Base-by-base conservation (phyloP, 495 filamentous ascomycete genomes). In the Hypomontagnella submonticulosa region DNA sequence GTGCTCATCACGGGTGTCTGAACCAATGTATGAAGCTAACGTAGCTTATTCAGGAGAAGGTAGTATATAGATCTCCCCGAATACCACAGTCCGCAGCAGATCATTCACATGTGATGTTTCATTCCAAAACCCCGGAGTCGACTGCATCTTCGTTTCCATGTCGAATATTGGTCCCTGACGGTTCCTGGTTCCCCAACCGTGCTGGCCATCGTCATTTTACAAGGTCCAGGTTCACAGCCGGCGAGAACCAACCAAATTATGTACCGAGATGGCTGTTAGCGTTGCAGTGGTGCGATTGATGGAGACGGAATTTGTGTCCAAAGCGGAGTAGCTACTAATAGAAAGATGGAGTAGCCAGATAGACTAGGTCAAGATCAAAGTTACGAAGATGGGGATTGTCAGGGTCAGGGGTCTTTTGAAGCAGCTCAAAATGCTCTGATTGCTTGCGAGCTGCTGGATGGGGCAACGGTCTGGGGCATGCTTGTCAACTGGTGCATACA, bases 81-180 rank as follows among this genome's bases (percentile, higher is more conserved):
- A 43, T 67, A 40, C 53, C 43, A 67, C 58, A 34, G 15, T 12
- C 46, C n/a, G 47, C 34, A 67, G 64, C 41, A 37, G 32, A 27
- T 36, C 40, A 18, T 58, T 58, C 57, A 53, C 64, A 67, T 67
- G 65, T 67, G 37, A 67, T 63, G 65, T 67, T 63, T 63, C 53
- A 63, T 63, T 44, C 15, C 40, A 12, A 50, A 9, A 43, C 23
- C 19, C 11, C 23, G 7, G 42, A 54, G 15, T 12, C 32, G 32
- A 42, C 23, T 34, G 30, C 42, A 42, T 46, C 27, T 23, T 42
- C 18, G 12, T 4, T 18, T 10, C 19, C 10, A 38, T 15, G 42
- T 51, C 41, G 54, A 57, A 68, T 49, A 12, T 13, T 34, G 19
- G 44, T 41, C 48, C 27, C 57, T 67, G 64, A 67, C 27, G 19